A percentile compares a stretch with the other conserved stretches of the same genome.
These are phyloP conservation scores for Chrysoporthe cubensis DNA, from an alignment of 2,329 filamentous ascomycete species.

Conservation along the genomic window DNA sequence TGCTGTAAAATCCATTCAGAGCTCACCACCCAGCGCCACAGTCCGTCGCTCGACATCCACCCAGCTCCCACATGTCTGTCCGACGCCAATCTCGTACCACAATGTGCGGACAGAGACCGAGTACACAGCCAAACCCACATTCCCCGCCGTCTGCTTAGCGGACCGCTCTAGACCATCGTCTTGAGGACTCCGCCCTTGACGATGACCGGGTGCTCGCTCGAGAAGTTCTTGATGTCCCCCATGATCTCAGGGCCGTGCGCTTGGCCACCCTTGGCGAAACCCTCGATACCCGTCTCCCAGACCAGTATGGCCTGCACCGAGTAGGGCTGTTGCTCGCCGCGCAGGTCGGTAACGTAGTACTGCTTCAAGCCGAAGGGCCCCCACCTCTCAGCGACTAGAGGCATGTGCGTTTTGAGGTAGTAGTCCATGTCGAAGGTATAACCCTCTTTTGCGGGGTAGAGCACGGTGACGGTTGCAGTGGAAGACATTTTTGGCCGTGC, in stretches of 20 bases:
- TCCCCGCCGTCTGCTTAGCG: too few relatives aligned
- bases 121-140: not conserved
- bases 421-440: constrained; percentile 53
- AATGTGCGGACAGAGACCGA: not conserved
- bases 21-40: not conserved
- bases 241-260: constrained; percentile 33
- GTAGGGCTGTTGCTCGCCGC: constrained; percentile 31
- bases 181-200: constrained; percentile 8
- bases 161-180: constrained; percentile 1
- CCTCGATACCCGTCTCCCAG: constrained; percentile 36
- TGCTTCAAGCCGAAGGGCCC: constrained; percentile 43
- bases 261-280: constrained; percentile 31
- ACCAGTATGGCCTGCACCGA: constrained; percentile 37
- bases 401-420: constrained; percentile 52
- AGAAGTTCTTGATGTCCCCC: constrained; percentile 41
- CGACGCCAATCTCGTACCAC: not conserved
- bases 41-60: not conserved
- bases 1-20: not conserved
- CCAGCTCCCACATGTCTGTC: not conserved
- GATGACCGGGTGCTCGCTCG: constrained; percentile 30
- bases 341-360: constrained; percentile 36
- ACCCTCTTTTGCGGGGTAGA: constrained; percentile 47
- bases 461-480: constrained; percentile 33
- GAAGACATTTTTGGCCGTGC: constrained; percentile 20
- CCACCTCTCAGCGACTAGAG: constrained; percentile 46